Evolutionary conservation across 768 basidiomycete genomes (phyloP).

Genomic region (Lactarius sanguifluus): DNA sequence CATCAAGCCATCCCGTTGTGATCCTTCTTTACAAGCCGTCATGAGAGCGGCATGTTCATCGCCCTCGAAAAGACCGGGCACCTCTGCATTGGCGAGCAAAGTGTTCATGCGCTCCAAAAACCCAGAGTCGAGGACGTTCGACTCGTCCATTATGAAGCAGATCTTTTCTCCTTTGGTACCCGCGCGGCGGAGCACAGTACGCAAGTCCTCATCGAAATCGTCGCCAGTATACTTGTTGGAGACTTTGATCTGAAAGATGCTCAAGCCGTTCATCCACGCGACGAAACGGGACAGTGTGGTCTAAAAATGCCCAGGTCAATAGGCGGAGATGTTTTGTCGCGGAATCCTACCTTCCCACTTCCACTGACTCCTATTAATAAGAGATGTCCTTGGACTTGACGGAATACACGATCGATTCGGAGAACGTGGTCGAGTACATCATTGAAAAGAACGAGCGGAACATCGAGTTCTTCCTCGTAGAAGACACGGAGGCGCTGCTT

Average conservation of each 20-base stretch:
- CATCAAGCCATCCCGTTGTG: conserved; percentile 98
- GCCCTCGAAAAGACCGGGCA: conserved; percentile 99
- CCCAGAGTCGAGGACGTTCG: conserved; percentile 97
- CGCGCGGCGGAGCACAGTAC: conserved; percentile 89
- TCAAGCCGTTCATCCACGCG: conserved; percentile 99
- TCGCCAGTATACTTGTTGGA: conserved; percentile 99
- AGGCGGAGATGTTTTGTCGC: no score
- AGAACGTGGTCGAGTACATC: conserved; percentile 98
- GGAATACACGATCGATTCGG: conserved; percentile 97
- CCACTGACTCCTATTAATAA: conserved; percentile 97
- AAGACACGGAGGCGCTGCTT: conserved; percentile 97
- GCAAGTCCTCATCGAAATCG: conserved; percentile 97
- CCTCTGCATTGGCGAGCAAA: conserved; percentile 97
- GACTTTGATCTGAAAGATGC: conserved; percentile 99
- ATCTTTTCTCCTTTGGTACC: conserved; percentile 99
- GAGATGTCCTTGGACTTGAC: conserved; percentile 95
- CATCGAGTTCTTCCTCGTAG: conserved; percentile 98
- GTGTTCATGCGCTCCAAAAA: conserved; percentile 99
- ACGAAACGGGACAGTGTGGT: conserved; percentile 98
- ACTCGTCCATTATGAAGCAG: conserved; percentile 99
- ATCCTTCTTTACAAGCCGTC: conserved; percentile 99
- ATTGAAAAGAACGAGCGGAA: conserved; percentile 96
- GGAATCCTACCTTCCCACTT: conserved; percentile 81
- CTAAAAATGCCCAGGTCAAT: conserved; percentile 44
- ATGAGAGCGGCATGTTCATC: conserved; percentile 97